These are phyloP conservation scores for Pisolithus microcarpus DNA, from an alignment of 768 basidiomycete genomes.

Conservation along the genomic window DNA sequence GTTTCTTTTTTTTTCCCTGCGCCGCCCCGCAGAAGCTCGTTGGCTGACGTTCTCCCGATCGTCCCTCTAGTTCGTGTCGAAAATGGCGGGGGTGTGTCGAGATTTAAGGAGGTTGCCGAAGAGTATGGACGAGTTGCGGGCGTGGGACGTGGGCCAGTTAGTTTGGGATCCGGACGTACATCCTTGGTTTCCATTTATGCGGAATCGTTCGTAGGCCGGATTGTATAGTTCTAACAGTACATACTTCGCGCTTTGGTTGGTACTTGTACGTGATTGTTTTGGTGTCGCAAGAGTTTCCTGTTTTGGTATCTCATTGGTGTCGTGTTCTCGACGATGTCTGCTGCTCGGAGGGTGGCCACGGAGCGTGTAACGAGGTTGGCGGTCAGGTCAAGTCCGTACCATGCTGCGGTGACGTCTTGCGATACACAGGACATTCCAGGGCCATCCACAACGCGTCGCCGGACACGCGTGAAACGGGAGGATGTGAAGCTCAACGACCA, in stretches of 20 bases:
- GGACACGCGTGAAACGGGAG: slow-evolving; percentile 27
- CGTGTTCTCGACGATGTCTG: slow-evolving; percentile 12
- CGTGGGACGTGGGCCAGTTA: slow-evolving; percentile 35
- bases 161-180: slow-evolving; percentile 42
- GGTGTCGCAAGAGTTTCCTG: too few species aligned
- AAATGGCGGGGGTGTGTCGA: slow-evolving; percentile 32
- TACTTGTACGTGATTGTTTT: too few species aligned
- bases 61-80: slow-evolving; percentile 33
- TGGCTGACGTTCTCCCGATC: background rate
- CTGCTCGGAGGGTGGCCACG: slow-evolving; percentile 20
- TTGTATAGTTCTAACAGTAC: too few species aligned
- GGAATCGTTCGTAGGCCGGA: too few species aligned
- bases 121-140: slow-evolving; percentile 23
- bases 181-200: slow-evolving; percentile 44
- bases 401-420: slow-evolving; percentile 37
- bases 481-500: slow-evolving; percentile 1
- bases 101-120: slow-evolving; percentile 34
- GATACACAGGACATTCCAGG: slow-evolving; percentile 18
- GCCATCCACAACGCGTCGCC: slow-evolving; percentile 11
- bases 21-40: background rate
- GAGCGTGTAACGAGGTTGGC: slow-evolving; percentile 28
- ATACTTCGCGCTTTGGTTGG: too few species aligned
- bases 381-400: slow-evolving; percentile 38
- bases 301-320: too few species aligned
- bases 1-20: too few species aligned